phyloP scores from a whole-genome alignment of 2,329 filamentous ascomycete species.

The Cordyceps militaris region DNA sequence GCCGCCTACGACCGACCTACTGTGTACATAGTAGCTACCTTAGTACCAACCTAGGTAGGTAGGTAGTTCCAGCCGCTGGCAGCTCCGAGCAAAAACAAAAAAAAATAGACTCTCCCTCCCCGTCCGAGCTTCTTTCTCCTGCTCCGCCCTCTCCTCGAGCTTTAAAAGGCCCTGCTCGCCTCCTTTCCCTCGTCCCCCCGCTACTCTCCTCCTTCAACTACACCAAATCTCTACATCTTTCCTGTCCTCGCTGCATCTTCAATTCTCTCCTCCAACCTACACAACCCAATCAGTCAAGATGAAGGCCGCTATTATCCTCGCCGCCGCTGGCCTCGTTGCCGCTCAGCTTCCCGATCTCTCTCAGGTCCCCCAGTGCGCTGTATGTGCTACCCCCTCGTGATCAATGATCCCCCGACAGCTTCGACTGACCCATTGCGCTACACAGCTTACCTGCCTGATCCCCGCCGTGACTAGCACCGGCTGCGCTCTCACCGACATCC shows the following conservation, averaged over 20 bases:
- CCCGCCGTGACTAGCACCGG: conserved; percentile 29
- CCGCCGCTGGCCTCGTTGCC: conserved; percentile 28
- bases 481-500: conserved; percentile 29
- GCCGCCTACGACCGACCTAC: background rate
- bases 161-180: conserved; percentile 4
- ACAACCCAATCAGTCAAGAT: conserved; percentile 25
- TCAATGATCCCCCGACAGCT: background rate
- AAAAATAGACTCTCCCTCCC: background rate
- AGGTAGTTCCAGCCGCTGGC: background rate
- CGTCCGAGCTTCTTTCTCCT: background rate
- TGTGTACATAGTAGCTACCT: too few relatives aligned
- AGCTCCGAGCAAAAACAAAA: background rate
- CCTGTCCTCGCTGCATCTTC: background rate
- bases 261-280: background rate
- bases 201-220: background rate
- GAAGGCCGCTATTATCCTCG: conserved; percentile 32
- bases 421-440: conserved; percentile 3
- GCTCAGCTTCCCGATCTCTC: conserved; percentile 28
- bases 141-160: background rate
- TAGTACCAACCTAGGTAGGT: too few relatives aligned
- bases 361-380: conserved; percentile 33
- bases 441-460: conserved; percentile 28
- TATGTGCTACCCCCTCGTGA: conserved; percentile 22
- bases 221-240: background rate
- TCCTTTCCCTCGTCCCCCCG: background rate